These are phyloP conservation scores for Rhododendron mucronatum DNA, from an alignment of 148 eudicot genomes.

Conservation along the genomic window DNA sequence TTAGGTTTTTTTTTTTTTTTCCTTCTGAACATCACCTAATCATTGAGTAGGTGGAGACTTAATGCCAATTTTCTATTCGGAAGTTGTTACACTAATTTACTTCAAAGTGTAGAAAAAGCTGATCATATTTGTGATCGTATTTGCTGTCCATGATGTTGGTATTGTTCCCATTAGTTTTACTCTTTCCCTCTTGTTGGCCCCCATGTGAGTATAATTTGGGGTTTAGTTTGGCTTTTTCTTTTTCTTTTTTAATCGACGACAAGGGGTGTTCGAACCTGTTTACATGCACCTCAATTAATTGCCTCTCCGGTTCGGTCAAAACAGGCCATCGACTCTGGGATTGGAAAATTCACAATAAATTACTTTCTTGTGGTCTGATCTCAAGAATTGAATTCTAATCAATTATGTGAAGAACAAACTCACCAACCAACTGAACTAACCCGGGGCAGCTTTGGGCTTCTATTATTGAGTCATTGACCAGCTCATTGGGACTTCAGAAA, in stretches of 20 bases:
- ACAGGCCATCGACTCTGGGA: background rate
- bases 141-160: background rate
- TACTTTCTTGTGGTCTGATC: background rate
- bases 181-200: background rate
- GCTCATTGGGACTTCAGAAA: background rate
- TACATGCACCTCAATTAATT: background rate
- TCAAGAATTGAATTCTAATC: no score
- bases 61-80: background rate
- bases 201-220: background rate
- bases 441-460: background rate
- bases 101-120: background rate
- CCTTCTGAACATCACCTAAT: background rate
- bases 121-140: background rate
- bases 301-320: background rate
- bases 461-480: background rate
- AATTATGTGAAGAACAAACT: background rate
- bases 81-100: background rate
- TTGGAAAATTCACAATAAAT: no score
- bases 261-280: no score
- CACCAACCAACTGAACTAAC: background rate
- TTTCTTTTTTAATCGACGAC: no score
- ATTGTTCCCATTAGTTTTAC: background rate
- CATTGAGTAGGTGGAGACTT: conserved; percentile 1
- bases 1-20: background rate
- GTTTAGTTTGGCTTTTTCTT: background rate